phyloP scores from a whole-genome alignment of 805 yeast genomes.

The Alloascoidea africana region DNA sequence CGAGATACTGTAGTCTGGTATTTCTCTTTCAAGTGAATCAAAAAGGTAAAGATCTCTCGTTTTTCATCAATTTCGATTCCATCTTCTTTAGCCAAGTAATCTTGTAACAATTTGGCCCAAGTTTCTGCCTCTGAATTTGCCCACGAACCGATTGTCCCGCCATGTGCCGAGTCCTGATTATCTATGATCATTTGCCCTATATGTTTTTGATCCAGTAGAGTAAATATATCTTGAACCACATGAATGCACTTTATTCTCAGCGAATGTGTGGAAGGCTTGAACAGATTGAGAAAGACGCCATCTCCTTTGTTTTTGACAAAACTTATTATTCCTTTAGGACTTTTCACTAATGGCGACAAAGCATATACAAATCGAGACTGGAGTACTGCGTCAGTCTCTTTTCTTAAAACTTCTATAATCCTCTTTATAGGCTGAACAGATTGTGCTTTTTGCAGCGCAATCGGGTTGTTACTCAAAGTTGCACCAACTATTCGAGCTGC shows the following conservation, averaged over 20 bases:
- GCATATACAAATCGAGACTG: not conserved
- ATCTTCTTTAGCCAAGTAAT: not conserved
- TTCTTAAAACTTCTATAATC: not conserved
- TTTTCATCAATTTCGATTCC: not conserved
- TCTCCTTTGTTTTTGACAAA: too few species aligned
- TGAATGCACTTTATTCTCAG: too few species aligned
- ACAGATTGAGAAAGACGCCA: too few species aligned
- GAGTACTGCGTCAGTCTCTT: not conserved
- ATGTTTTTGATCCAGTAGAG: too few species aligned
- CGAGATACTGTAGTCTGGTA: not conserved
- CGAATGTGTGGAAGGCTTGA: too few species aligned
- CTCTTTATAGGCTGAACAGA: not conserved
- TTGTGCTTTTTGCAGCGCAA: slow-evolving; percentile 25
- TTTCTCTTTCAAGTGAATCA: not conserved
- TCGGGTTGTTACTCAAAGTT: slow-evolving; percentile 60
- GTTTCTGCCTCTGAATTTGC: not conserved
- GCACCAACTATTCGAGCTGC: slow-evolving; percentile 48
- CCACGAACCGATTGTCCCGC: too few species aligned
- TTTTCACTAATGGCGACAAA: not conserved
- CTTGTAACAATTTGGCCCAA: not conserved
- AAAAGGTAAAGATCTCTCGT: not conserved
- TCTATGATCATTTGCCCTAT: too few species aligned
- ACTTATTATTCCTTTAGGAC: not conserved
- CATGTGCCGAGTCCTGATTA: too few species aligned
- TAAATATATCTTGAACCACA: too few species aligned